These are phyloP conservation scores for Geotrichum phurueaensis DNA, from an alignment of 1,139 yeast species.

Conservation along the genomic window DNA sequence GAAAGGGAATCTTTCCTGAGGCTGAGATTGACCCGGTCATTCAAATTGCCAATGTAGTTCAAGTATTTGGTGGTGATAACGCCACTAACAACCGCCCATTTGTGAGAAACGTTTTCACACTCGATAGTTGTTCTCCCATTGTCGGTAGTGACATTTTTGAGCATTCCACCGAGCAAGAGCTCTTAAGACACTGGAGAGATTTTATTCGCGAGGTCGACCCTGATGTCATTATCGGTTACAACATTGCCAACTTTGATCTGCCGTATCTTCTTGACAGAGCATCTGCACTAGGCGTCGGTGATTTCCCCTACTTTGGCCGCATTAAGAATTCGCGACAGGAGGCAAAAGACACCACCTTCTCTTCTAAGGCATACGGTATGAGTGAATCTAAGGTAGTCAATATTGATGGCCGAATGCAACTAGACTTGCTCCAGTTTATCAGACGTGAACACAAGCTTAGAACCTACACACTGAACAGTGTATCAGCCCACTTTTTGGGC, in stretches of 20 bases:
- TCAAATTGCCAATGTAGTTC: slow-evolving; percentile 93
- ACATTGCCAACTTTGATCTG: slow-evolving; percentile 88
- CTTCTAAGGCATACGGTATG: slow-evolving; percentile 95
- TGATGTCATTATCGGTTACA: slow-evolving; percentile 94
- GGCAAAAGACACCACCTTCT: slow-evolving; percentile 72
- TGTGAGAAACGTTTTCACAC: slow-evolving; percentile 89
- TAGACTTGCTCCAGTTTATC: slow-evolving; percentile 85
- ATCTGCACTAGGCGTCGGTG: slow-evolving; percentile 54
- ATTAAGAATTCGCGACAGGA: slow-evolving; percentile 63
- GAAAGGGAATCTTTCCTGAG: slow-evolving; percentile 95
- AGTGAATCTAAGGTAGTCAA: slow-evolving; percentile 87
- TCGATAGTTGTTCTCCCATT: slow-evolving; percentile 83
- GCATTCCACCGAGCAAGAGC: slow-evolving; percentile 66
- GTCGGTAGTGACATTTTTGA: slow-evolving; percentile 89
- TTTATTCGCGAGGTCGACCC: slow-evolving; percentile 84
- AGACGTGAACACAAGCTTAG: slow-evolving; percentile 93
- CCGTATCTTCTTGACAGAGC: slow-evolving; percentile 92
- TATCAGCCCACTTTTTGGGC: slow-evolving; percentile 85
- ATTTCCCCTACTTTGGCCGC: slow-evolving; percentile 86
- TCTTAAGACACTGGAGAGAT: slow-evolving; percentile 80
- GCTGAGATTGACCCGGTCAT: slow-evolving; percentile 90
- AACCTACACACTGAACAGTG: slow-evolving; percentile 91
- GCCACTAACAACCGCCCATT: slow-evolving; percentile 52
- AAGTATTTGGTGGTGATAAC: slow-evolving; percentile 64
- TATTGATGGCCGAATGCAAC: slow-evolving; percentile 92